Conservation (phyloP, 257 asterid species). For the Lycium barbarum region DNA sequence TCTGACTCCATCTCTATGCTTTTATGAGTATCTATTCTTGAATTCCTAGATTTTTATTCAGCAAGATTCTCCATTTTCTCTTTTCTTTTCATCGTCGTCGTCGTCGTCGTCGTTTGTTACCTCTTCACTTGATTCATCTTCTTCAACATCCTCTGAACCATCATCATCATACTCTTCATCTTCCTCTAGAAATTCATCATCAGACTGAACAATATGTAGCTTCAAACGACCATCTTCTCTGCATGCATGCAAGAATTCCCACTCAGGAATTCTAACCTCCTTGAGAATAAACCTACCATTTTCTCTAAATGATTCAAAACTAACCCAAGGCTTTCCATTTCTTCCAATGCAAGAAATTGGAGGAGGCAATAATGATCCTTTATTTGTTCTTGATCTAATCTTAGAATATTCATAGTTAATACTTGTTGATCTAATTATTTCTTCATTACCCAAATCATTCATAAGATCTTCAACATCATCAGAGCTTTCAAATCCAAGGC, state of each 20-base stretch:
- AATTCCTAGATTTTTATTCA: background rate
- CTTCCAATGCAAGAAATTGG: constrained; percentile 84
- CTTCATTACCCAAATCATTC: constrained; percentile 39
- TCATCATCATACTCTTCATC: constrained; percentile 34
- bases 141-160: constrained; percentile 18
- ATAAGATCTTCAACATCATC: constrained; percentile 58
- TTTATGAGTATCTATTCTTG: constrained; percentile 1
- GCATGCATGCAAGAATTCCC: constrained; percentile 70
- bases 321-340: constrained; percentile 75
- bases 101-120: background rate
- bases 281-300: constrained; percentile 85
- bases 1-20: background rate
- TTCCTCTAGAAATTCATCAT: constrained; percentile 57
- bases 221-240: constrained; percentile 81
- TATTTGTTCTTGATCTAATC: constrained; percentile 44
- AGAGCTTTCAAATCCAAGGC: constrained; percentile 82
- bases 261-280: constrained; percentile 67
- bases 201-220: constrained; percentile 61
- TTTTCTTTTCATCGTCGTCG: background rate
- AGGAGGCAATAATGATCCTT: constrained; percentile 63
- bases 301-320: constrained; percentile 58
- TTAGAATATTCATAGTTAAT: constrained; percentile 32
- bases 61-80: background rate
- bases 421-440: background rate
- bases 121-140: constrained; percentile 2